Evolutionary conservation across 1,139 yeast species (phyloP), one percentile per base, ranked within the genome.

Genomic region (Yueomyces sp.): DNA sequence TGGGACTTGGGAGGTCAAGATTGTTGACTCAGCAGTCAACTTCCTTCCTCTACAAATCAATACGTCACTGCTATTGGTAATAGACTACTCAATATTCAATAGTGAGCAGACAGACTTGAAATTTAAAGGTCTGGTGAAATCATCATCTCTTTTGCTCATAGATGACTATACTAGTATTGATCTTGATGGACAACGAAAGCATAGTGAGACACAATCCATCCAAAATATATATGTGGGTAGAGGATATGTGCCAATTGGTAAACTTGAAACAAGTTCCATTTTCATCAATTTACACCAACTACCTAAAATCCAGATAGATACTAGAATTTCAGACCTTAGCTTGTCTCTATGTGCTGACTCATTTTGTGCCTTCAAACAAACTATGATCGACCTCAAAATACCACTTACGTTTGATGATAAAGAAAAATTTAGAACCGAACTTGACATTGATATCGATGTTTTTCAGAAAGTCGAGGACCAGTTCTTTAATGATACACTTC

Each of bases 261-360:
- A 47, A 36, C 11, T 52, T 3, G 54, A 48, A 27, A 42, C 45
- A 9, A 6, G 42, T 1, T 42, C 42, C 27, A 26, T 50, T 3
- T 33, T 35, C 9, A 26, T 41, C 7, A 39, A 36, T 3, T 32
- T 38, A 6, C 5, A 43, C 0, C 31, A 45, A 0, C 45, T 39
- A 2, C 32, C 62, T 6, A 42, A 73, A 3, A 75, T 72, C 41
- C 19, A 19, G 19, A 44, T 78, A 32, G 71, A 69, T 41, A 55
- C 79, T 11, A 69, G 69, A 40, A 55, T 75, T 11, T 83, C 77
- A 43, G 66, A 68, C 11, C 55, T 74, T 26, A 69, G 67, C 28
- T 42, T 81, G 1, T 79, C 80, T 36, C 53, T 86, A 2, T 87
- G 96, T 64, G 91, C 96, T 0, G 97, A 89, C 59, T 85, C 96